These are phyloP conservation scores for Aspergillus biplanus DNA, from an alignment of 495 filamentous ascomycete genomes.

Conservation along the genomic window DNA sequence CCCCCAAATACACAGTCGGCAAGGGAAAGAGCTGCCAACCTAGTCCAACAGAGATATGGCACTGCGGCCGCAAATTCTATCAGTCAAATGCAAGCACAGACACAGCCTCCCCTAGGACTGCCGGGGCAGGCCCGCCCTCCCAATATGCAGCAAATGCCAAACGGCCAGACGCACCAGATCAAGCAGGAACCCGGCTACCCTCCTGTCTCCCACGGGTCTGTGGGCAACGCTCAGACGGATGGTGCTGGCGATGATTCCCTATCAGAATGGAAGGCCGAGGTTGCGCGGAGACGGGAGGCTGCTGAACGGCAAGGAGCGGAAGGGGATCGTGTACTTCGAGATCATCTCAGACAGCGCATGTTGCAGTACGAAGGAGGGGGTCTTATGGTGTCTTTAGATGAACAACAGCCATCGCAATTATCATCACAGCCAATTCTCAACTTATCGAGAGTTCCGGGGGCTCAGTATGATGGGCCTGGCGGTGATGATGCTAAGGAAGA, in stretches of 20 bases:
- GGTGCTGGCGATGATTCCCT: constrained; percentile 61
- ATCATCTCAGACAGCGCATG: constrained; percentile 57
- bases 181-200: constrained; percentile 53
- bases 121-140: constrained; percentile 51
- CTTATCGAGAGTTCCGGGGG: constrained; percentile 23
- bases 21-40: constrained; percentile 66
- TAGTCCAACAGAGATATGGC: constrained; percentile 73
- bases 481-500: constrained; percentile 63
- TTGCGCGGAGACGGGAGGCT: constrained; percentile 56
- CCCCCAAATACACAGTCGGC: constrained; percentile 55
- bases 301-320: constrained; percentile 69
- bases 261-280: constrained; percentile 61
- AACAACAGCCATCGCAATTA: constrained; percentile 35
- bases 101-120: constrained; percentile 36
- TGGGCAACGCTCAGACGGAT: constrained; percentile 68
- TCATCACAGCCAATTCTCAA: constrained; percentile 11
- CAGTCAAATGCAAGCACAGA: constrained; percentile 61
- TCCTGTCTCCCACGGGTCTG: constrained; percentile 40
- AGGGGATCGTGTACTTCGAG: constrained; percentile 45
- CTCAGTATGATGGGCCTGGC: constrained; percentile 69
- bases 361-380: constrained; percentile 78
- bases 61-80: constrained; percentile 70
- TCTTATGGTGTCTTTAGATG: constrained; percentile 68
- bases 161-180: constrained; percentile 49
- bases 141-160: constrained; percentile 42